These are phyloP conservation scores for Coniochaeta sp. DNA, from an alignment of 2,329 filamentous ascomycete genomes.

Conservation along the genomic window DNA sequence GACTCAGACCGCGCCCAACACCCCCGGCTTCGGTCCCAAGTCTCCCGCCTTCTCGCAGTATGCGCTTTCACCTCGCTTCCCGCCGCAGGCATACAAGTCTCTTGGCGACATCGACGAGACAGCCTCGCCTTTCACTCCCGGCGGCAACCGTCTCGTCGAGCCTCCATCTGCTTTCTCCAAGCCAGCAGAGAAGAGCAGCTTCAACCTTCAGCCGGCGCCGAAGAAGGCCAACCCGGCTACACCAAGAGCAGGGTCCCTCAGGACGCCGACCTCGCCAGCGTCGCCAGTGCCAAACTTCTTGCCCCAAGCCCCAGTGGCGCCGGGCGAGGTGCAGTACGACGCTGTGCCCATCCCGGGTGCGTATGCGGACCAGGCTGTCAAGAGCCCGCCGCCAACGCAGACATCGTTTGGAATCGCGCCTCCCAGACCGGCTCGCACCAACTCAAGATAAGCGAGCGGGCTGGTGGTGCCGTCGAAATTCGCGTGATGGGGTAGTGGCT, in stretches of 20 bases:
- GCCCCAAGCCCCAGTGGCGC: conserved; percentile 58
- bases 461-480: background rate
- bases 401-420: conserved; percentile 31
- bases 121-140: conserved; percentile 40
- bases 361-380: conserved; percentile 54
- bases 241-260: conserved; percentile 56
- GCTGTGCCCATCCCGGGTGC: conserved; percentile 83
- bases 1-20: conserved; percentile 87
- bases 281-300: conserved; percentile 21
- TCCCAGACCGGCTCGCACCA: conserved; percentile 2
- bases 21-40: conserved; percentile 75
- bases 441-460: conserved; percentile 11
- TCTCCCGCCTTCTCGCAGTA: conserved; percentile 48
- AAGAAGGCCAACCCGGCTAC: conserved; percentile 73
- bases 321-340: conserved; percentile 78
- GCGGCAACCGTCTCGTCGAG: conserved; percentile 46
- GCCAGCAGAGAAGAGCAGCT: conserved; percentile 41
- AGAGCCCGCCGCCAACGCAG: conserved; percentile 40
- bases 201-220: conserved; percentile 78
- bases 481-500: conserved; percentile 1
- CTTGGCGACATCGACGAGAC: conserved; percentile 26
- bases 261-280: conserved; percentile 27
- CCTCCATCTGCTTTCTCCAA: conserved; percentile 54
- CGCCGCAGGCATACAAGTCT: conserved; percentile 45
- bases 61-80: conserved; percentile 54